phyloP scores from a whole-genome alignment of 179 eudicot genomes.

The Dionaea muscipula region DNA sequence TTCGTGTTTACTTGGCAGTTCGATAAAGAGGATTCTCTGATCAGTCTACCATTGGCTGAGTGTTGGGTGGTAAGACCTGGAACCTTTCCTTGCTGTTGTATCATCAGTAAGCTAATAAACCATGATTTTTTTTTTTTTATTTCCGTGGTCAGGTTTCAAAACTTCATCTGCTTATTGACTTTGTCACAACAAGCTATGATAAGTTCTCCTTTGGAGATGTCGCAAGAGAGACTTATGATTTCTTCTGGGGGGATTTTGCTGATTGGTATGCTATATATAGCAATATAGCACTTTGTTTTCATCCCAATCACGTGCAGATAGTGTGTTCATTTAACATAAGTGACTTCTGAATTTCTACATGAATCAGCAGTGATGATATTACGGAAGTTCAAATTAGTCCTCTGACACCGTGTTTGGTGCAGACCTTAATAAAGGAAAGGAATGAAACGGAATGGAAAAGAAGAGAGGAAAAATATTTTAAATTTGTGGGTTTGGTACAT shows the following conservation, averaged over 20 bases:
- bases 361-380: too few species aligned
- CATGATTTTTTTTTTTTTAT: slow-evolving; percentile 7
- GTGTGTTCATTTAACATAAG: too few species aligned
- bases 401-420: too few species aligned
- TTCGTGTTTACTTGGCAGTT: slow-evolving; percentile 35
- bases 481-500: too few species aligned
- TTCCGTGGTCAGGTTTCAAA: slow-evolving; percentile 61
- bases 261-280: slow-evolving; percentile 58
- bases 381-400: too few species aligned
- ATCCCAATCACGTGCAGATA: too few species aligned
- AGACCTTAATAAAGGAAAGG: too few species aligned
- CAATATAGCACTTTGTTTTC: too few species aligned
- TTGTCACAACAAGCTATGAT: slow-evolving; percentile 85
- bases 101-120: slow-evolving; percentile 4
- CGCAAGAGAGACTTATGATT: slow-evolving; percentile 85
- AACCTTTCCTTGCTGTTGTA: slow-evolving; percentile 6
- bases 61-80: slow-evolving; percentile 85
- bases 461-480: too few species aligned
- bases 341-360: too few species aligned
- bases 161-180: slow-evolving; percentile 78
- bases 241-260: slow-evolving; percentile 98
- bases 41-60: slow-evolving; percentile 66
- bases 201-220: slow-evolving; percentile 89
- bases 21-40: slow-evolving; percentile 48
- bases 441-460: too few species aligned